Evolutionary conservation across 1,284 basidiomycete species (phyloP), one percentile per base, ranked within the genome.

Genomic region (Tilletia caries): DNA sequence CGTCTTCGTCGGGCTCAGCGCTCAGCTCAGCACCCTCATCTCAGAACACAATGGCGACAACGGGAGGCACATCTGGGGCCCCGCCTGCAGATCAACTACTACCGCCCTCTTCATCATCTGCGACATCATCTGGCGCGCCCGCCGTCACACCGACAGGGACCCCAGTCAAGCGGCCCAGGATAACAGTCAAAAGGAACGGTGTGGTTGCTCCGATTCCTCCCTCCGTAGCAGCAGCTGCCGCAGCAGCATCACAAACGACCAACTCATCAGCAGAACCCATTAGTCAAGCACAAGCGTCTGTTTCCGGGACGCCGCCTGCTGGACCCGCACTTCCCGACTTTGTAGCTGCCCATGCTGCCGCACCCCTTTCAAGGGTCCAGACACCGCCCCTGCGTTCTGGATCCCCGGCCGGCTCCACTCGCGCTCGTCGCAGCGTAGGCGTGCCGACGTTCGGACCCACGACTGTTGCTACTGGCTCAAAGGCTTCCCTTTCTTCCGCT

Each of bases 301-400:
- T 41, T 6, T 15, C 37, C 37, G 37, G 37, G 10, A 41, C 15
- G 10, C 15, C 37, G 15, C 10, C 8, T 10, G 15, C 37, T 41
- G 37, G 37, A 41, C 15, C 37, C 10, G 15, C 15, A 10, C 8
- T 2, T 41, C 37, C 37, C 15, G 37, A 41, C 37, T 6, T 15
- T 41, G 37, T 15, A 41, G 2, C 37, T 41, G 37, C 37, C 37
- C 15, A 6, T 41, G 15, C 37, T 41, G 37, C 37, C 37, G 37
- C 37, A 13, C 37, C 37, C 13, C 37, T 41, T 6, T 41, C 37
- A 15, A 41, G 52, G 13, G 25, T 23, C 52, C 52, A 54, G 27
- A 54, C 52, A 54, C 52, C 52, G n/a, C 52, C 52, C 5, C 13
- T 54, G 27, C 58, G 58, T n/a, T 4, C 58, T 33, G 58, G 32